Conservation (phyloP, 164 flowering plant species). For the Kalanchoe fedtschenkoi region DNA sequence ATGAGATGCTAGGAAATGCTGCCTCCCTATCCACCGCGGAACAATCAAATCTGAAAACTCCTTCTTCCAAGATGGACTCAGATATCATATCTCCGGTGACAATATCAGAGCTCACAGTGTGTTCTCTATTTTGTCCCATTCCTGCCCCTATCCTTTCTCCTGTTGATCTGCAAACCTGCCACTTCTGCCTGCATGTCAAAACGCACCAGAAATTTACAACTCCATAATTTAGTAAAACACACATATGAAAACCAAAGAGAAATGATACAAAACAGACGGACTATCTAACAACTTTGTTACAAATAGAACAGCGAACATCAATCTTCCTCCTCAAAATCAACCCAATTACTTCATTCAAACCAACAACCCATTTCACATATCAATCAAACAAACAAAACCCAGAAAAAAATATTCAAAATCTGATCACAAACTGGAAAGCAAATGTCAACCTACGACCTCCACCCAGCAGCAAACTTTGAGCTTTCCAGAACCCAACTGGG, state of each 20-base stretch:
- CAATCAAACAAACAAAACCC: too few relatives aligned
- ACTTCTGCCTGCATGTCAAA: slow-evolving; percentile 34
- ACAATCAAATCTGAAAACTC: slow-evolving; percentile 88
- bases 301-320: too few relatives aligned
- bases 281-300: too few relatives aligned
- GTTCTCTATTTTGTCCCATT: slow-evolving; percentile 36
- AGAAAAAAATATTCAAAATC: too few relatives aligned
- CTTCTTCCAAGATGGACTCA: slow-evolving; percentile 72
- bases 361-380: too few relatives aligned
- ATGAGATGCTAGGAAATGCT: slow-evolving; percentile 78
- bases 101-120: slow-evolving; percentile 19
- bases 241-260: too few relatives aligned
- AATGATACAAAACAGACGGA: not conserved
- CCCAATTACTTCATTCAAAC: too few relatives aligned
- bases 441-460: too few relatives aligned
- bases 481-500: too few relatives aligned
- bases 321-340: not conserved
- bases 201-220: not conserved
- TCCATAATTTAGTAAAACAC: too few relatives aligned
- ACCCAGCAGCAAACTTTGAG: too few relatives aligned
- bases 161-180: slow-evolving; percentile 9
- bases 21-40: slow-evolving; percentile 48
- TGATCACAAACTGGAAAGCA: too few relatives aligned
- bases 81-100: slow-evolving; percentile 54
- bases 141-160: slow-evolving; percentile 18